Evolutionary conservation across 2,329 filamentous ascomycete species (phyloP).

Genomic region (Epichloe uncinata): DNA sequence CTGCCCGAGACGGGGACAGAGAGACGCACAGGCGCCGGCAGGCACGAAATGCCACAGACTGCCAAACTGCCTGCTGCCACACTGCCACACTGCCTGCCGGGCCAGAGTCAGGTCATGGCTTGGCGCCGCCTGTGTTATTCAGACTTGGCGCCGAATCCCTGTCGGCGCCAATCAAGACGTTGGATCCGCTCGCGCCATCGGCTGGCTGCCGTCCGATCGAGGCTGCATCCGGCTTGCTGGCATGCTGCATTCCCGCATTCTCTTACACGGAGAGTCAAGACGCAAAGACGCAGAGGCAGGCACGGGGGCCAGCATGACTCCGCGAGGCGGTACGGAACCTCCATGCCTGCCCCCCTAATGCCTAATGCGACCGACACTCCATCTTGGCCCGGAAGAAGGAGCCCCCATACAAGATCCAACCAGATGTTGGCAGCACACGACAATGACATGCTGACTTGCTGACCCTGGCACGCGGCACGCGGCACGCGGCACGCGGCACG

Average conservation of each 20-base stretch:
- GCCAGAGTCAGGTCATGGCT: not conserved
- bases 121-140: not conserved
- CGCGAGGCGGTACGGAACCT: not conserved
- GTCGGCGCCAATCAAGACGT: slow-evolving; percentile 2
- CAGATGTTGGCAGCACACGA: not conserved
- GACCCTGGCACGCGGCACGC: not conserved
- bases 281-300: not conserved
- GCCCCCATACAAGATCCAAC: not conserved
- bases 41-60: too few species aligned
- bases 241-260: not conserved
- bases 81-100: too few species aligned
- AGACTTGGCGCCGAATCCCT: slow-evolving; percentile 3
- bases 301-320: slow-evolving; percentile 3
- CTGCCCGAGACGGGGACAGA: too few species aligned
- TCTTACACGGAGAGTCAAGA: not conserved
- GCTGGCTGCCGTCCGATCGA: slow-evolving; percentile 4
- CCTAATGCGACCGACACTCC: not conserved
- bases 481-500: not conserved
- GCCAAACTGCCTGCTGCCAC: too few species aligned
- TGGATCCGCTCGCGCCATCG: slow-evolving; percentile 1
- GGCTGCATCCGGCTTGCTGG: not conserved
- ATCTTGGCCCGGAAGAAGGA: not conserved
- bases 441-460: not conserved
- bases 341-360: not conserved
- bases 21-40: not conserved